Conservation (phyloP, 495 filamentous ascomycete species). For the Echria macrotheca region DNA sequence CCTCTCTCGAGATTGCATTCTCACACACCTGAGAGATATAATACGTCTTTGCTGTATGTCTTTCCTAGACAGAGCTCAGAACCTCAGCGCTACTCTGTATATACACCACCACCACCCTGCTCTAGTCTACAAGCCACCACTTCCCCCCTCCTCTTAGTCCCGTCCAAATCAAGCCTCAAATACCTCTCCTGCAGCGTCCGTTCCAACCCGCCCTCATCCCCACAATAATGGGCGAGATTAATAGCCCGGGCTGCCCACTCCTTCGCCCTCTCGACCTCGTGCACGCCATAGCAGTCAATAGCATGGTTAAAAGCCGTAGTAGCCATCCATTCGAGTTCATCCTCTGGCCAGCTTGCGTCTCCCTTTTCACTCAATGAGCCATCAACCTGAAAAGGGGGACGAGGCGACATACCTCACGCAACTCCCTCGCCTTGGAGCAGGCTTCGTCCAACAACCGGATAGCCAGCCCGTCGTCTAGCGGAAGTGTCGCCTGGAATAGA, state of each 20-base stretch:
- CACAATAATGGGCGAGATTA: conserved; percentile 51
- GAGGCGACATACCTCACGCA: conserved; percentile 29
- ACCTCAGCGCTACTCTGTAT: too few species aligned
- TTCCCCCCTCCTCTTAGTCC: too few species aligned
- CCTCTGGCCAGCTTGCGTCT: conserved; percentile 52
- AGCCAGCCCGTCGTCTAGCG: conserved; percentile 37
- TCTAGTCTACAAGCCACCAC: too few species aligned
- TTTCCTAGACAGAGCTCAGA: too few species aligned
- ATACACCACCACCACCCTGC: too few species aligned
- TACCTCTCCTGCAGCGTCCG: conserved; percentile 50
- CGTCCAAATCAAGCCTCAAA: conserved; percentile 44
- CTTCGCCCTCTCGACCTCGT: conserved; percentile 51
- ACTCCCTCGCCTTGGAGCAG: conserved; percentile 41
- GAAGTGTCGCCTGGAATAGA: conserved; percentile 60
- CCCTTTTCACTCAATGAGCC: conserved; percentile 21
- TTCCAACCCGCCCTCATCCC: conserved; percentile 48
- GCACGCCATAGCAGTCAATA: conserved; percentile 60
- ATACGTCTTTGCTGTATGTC: too few species aligned
- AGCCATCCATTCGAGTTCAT: conserved; percentile 75
- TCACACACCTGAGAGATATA: too few species aligned
- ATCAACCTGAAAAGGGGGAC: background rate
- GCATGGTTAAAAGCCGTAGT: conserved; percentile 69
- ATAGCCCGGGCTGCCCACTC: conserved; percentile 65
- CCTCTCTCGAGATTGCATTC: too few species aligned
- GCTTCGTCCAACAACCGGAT: conserved; percentile 56